These are phyloP conservation scores for Schizochytrium sp. DNA, from an alignment of 108 stramenopile genomes.

Conservation along the genomic window DNA sequence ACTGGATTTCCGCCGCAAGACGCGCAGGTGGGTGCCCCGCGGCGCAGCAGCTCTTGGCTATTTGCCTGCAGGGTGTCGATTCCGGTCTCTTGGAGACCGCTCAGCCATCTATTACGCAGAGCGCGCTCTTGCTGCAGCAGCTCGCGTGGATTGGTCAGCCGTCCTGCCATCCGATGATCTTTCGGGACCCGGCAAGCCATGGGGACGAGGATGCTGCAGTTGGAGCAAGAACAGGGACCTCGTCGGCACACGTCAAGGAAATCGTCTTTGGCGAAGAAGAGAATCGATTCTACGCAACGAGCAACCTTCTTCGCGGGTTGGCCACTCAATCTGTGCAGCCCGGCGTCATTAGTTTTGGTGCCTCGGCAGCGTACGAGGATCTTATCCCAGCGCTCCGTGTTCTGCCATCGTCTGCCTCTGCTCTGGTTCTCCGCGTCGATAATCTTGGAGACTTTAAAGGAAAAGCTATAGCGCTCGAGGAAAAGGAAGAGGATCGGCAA, in stretches of 20 bases:
- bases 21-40: not conserved
- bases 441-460: not conserved
- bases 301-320: not conserved
- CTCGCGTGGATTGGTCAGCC: not conserved
- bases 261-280: slow-evolving; percentile 3
- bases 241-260: not conserved
- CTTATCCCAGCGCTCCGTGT: not conserved
- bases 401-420: not conserved
- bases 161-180: not conserved
- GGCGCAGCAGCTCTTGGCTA: not conserved
- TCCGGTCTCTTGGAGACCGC: not conserved
- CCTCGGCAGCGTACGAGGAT: not conserved
- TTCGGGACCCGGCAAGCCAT: not conserved
- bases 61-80: not conserved
- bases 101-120: not conserved
- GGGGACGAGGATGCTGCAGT: not conserved
- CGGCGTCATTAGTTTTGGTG: not conserved
- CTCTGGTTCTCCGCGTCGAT: not conserved
- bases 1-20: not conserved
- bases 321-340: not conserved
- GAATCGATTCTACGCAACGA: not conserved
- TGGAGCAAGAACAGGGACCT: not conserved
- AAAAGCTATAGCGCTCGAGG: too few species aligned
- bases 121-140: not conserved
- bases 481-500: too few species aligned